These are phyloP conservation scores for Ambispora gerdemannii DNA, from an alignment of 192 early-diverging fungal species.

Conservation along the genomic window DNA sequence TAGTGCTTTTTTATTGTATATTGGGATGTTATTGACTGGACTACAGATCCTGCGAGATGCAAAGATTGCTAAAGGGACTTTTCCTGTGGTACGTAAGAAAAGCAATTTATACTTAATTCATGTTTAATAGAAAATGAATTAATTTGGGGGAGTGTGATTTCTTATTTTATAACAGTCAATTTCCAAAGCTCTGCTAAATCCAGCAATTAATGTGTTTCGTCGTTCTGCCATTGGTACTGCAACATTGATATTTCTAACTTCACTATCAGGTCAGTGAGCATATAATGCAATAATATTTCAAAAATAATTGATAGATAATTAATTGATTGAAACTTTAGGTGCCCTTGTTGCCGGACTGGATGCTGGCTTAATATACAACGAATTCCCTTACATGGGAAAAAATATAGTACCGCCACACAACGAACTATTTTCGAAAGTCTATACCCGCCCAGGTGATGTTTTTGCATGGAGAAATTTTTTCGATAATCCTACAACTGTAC, in stretches of 20 bases:
- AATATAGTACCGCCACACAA: constrained; percentile 71
- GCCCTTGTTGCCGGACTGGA: constrained; percentile 96
- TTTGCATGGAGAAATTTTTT: constrained; percentile 81
- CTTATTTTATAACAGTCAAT: constrained; percentile 32
- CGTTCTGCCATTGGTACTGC: constrained; percentile 60
- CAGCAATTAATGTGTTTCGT: constrained; percentile 59
- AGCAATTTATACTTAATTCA: too few species aligned
- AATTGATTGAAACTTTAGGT: constrained; percentile 6
- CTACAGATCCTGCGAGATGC: constrained; percentile 71
- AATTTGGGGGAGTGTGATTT: background rate
- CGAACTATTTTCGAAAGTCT: constrained; percentile 57
- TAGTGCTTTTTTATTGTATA: constrained; percentile 85
- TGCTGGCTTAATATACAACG: constrained; percentile 95
- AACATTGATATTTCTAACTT: constrained; percentile 78
- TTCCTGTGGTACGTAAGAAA: constrained; percentile 33
- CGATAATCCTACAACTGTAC: constrained; percentile 92
- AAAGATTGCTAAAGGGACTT: constrained; percentile 53
- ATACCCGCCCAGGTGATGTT: constrained; percentile 45
- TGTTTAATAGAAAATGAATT: background rate
- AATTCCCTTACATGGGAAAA: constrained; percentile 93
- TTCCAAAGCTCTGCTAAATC: constrained; percentile 48
- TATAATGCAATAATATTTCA: too few species aligned
- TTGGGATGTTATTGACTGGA: constrained; percentile 73
- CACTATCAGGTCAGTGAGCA: constrained; percentile 63
- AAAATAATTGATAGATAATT: too few species aligned